phyloP scores from a whole-genome alignment of 805 yeast genomes.

The Wickerhamomyces subpelliculosus region DNA sequence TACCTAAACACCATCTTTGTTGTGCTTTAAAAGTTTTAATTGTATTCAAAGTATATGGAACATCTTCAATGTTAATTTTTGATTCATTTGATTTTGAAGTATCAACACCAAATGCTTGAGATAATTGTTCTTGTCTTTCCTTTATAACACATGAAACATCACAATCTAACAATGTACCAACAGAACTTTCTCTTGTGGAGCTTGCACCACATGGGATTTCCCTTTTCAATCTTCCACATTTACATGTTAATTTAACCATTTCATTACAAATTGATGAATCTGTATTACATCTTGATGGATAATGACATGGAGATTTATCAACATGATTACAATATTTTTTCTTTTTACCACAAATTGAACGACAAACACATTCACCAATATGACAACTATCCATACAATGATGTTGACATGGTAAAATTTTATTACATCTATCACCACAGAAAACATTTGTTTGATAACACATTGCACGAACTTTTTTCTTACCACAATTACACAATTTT shows the following conservation, averaged over 20 bases:
- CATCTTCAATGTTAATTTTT: slow-evolving; percentile 8
- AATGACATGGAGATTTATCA: slow-evolving; percentile 62
- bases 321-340: slow-evolving; percentile 59
- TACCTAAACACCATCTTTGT: slow-evolving; percentile 57
- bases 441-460: slow-evolving; percentile 64
- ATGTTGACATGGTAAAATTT: slow-evolving; percentile 41
- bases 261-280: slow-evolving; percentile 47
- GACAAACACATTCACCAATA: slow-evolving; percentile 60
- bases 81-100: slow-evolving; percentile 2
- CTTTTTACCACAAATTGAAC: slow-evolving; percentile 46
- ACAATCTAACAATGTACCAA: slow-evolving; percentile 44
- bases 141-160: slow-evolving; percentile 61
- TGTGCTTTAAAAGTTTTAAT: slow-evolving; percentile 30
- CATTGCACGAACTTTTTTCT: slow-evolving; percentile 46
- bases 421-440: slow-evolving; percentile 62
- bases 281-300: slow-evolving; percentile 42
- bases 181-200: slow-evolving; percentile 22
- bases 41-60: slow-evolving; percentile 17
- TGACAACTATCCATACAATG: slow-evolving; percentile 52
- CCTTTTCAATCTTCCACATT: slow-evolving; percentile 51
- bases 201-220: slow-evolving; percentile 53
- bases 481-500: slow-evolving; percentile 59
- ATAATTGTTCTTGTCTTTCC: slow-evolving; percentile 53
- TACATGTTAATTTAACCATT: slow-evolving; percentile 45
- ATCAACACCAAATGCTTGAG: slow-evolving; percentile 57